Evolutionary conservation across 225 moss, liverwort and hornwort genomes (phyloP).

Genomic region (Sphagnum tenellum): DNA sequence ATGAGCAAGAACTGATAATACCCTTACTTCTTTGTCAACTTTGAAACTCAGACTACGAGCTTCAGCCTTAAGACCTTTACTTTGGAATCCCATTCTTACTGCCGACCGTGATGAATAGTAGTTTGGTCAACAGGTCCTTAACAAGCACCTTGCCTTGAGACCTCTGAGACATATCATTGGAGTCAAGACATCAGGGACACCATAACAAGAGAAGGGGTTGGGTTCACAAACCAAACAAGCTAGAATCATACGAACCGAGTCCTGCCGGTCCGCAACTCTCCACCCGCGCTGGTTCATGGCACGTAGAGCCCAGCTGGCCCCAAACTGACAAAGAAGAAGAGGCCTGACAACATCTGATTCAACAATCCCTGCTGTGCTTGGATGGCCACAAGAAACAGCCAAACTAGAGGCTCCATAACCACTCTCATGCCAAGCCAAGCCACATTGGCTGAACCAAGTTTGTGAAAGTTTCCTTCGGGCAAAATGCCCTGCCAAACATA

Average conservation of each 20-base stretch:
- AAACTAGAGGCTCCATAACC: slow-evolving; percentile 50
- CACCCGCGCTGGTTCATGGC: slow-evolving; percentile 47
- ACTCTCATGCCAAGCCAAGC: slow-evolving; percentile 41
- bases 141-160: too few species aligned
- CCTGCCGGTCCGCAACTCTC: slow-evolving; percentile 81
- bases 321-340: slow-evolving; percentile 67
- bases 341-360: slow-evolving; percentile 83
- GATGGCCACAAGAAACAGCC: slow-evolving; percentile 51
- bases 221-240: slow-evolving; percentile 78
- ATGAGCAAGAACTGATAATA: slow-evolving; percentile 3
- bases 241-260: slow-evolving; percentile 88
- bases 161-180: too few species aligned
- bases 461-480: slow-evolving; percentile 50
- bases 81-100: too few species aligned
- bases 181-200: too few species aligned
- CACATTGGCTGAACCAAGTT: slow-evolving; percentile 51
- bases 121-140: too few species aligned
- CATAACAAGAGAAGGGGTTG: slow-evolving; percentile 40
- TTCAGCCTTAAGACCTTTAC: too few species aligned
- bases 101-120: too few species aligned
- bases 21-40: too few species aligned
- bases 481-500: slow-evolving; percentile 59
- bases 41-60: too few species aligned
- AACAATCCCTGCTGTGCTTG: slow-evolving; percentile 53
- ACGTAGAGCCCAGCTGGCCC: slow-evolving; percentile 47